Evolutionary conservation across 1,284 basidiomycete species (phyloP), one percentile per base, ranked within the genome.

Genomic region (Nidula niveotomentosa): DNA sequence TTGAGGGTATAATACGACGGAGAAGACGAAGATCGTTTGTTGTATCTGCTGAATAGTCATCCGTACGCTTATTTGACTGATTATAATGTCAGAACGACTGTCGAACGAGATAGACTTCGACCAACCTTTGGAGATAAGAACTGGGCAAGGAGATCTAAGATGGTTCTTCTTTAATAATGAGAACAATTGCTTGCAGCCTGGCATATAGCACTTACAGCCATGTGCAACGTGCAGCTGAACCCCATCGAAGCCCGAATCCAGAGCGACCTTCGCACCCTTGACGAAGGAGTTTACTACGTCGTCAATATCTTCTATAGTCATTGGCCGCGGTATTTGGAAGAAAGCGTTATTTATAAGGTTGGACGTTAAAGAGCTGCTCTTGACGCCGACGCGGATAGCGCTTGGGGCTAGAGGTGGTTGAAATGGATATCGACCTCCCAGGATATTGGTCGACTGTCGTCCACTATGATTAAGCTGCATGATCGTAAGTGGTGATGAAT

Each of bases 381-480:
- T 67, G 18, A 66, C 62, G 53, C 83, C 78, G 56, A 94, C 69
- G 4, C 80, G 78, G 15, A 91, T 69, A 3, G 88, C 65, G 59
- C 90, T 93, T 0, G 95, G 93, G 0, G 87, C 93, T 4, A 93
- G 66, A 0, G 94, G 85, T 1, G 81, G 74, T 50, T 75, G 63
- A 64, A 85, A 83, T 8, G 81, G 76, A 15, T 62, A 61, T 13
- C 93, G 81, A 6, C 92, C 93, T 6, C 88, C 86, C 23, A 90
- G 65, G 49, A 92, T 59, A 56, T 88, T 88, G 36, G 84, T 77
- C 8, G 93, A 93, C 69, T 98, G 96, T 18, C 96, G 82, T 2
- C 96, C 96, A 0, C 85, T 75, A 66, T 98, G 96, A 37, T 81
- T 92, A 45, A 98, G 75, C 67, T 98, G 96, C 76, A 96, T 85